Base-by-base conservation (phyloP, 1,284 basidiomycete species). In the Ustilago hordei region DNA sequence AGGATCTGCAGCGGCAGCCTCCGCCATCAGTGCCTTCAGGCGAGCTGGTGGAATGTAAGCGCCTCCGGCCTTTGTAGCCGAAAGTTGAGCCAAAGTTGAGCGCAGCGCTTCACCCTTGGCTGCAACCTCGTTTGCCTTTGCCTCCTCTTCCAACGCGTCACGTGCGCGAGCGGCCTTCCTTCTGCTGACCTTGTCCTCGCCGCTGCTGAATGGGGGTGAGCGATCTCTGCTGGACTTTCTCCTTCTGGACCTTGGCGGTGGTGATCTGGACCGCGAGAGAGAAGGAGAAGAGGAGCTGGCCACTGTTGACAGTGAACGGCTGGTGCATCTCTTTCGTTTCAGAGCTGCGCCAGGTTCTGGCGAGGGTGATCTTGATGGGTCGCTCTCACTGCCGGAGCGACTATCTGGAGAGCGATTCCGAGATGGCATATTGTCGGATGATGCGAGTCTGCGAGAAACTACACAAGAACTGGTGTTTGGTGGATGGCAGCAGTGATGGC, bases 41-140 rank as follows among this genome's bases (percentile, higher is more conserved):
- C 84, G 91, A 34, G 95, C 95, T 8, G 97, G 97, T 1, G 96
- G 96, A 81, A 99, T 92, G 86, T 99, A 99, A 11, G 97, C 94
- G 36, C 96, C 97, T 8, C 96, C 97, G 7, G 93, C 94, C 35
- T 93, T 91, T 28, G 85, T 87, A 4, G 72, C 62, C 0, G 84
- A 69, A 31, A 85, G 77, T 45, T 83, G 76, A n/a, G 80, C 80
- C 35, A 63, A 32, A 31, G 48, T 50, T 31, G 48, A 50, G 43
- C 43, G 73, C 45, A 85, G 57, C 5, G 68, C 80, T 43, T 74
- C 80, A 23, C 83, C 83, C 31, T 78, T 83, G 4, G 60, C 68
- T 19, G 64, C 73, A 1, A 34, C 43, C 36, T 65, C 60, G 17
- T 57, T 47, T 4, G 63, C 64, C 47, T 69, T 69, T 52, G 62